Evolutionary conservation across 2,329 filamentous ascomycete genomes (phyloP), one percentile per base, ranked within the genome.

Genomic region (Aspergillus ruber): DNA sequence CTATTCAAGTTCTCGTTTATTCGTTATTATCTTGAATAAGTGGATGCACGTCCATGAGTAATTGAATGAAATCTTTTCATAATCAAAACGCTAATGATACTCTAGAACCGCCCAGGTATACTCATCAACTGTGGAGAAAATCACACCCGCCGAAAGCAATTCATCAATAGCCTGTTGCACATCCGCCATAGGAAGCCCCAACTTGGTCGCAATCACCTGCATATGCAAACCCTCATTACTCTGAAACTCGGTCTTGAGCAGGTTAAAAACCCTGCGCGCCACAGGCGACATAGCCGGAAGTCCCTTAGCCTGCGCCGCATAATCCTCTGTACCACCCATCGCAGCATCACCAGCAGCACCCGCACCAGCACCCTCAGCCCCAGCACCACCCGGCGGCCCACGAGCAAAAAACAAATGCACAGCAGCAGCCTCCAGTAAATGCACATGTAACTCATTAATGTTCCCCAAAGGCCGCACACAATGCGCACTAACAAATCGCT

Each of bases 71-170:
- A 36, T 17, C 17, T 6, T 36, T 36, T 36, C 9, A 36, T n/a
- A 17, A 36, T 4, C n/a, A 17, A 10, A 36, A 36, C 6, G 17
- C n/a, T 36, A 36, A 36, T 41, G 12, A 7, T 23, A 81, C 50
- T 94, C 88, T 51, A 96, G 74, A 53, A 95, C 75, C 39, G 89
- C 88, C 85, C 88, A 97, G 1, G 91, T 97, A 68, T 88, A 80
- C 61, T 97, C 91, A 69, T 97, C 90, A 48, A 95, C 79, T 8
- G 94, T 98, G 23, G 89, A 88, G 71, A 89, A 98, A 55, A 95
- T 88, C 58, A 88, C 64, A 25, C 90, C 88, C 47, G 81, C 71
- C 2, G 75, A 75, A 39, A 89, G 69, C 61, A 98, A 69, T 69
- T 97, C 90, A 58, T 95, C 88, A 8, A 86, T 82, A n/a, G 83